Percentiles rank a stretch among this genome's conserved stretches.
phyloP scores from a whole-genome alignment of 2,329 filamentous ascomycete species.

The Sarocladiaceae sp. region DNA sequence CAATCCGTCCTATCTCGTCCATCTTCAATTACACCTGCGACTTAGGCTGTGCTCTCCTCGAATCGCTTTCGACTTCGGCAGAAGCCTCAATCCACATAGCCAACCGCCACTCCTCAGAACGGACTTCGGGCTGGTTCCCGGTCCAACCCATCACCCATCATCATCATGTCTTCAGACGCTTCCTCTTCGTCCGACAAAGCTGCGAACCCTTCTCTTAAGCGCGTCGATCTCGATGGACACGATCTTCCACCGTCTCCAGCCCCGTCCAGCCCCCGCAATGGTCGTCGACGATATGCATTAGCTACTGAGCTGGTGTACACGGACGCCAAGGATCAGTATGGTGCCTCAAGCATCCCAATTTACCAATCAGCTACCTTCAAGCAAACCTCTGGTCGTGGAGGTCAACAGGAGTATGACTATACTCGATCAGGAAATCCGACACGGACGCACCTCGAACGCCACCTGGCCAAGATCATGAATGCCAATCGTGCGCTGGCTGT shows the following conservation, averaged over 20 bases:
- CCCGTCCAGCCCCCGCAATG: conserved; percentile 82
- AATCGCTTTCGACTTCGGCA: too few relatives aligned
- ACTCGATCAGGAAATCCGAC: conserved; percentile 97
- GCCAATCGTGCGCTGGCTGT: conserved; percentile 87
- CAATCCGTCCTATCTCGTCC: too few relatives aligned
- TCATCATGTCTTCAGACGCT: conserved; percentile 21
- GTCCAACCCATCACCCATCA: neutral
- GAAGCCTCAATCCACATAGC: too few relatives aligned
- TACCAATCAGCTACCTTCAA: conserved; percentile 99
- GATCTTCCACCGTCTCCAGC: conserved; percentile 87
- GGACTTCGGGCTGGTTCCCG: conserved; percentile 5
- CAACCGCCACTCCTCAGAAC: too few relatives aligned
- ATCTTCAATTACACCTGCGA: too few relatives aligned
- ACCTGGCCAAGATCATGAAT: conserved; percentile 98
- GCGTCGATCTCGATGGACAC: conserved; percentile 77
- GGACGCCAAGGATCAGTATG: conserved; percentile 94
- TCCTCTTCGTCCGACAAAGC: conserved; percentile 23
- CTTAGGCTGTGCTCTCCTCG: too few relatives aligned
- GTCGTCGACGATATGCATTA: conserved; percentile 79
- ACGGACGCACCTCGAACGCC: conserved; percentile 89
- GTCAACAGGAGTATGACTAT: conserved; percentile 91
- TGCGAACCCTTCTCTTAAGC: conserved; percentile 39
- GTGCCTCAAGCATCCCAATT: conserved; percentile 91
- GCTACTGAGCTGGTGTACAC: conserved; percentile 97
- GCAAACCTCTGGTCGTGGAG: conserved; percentile 74